These are phyloP conservation scores for Mortierella sp. DNA, from an alignment of 371 early-diverging fungal species.

Conservation along the genomic window DNA sequence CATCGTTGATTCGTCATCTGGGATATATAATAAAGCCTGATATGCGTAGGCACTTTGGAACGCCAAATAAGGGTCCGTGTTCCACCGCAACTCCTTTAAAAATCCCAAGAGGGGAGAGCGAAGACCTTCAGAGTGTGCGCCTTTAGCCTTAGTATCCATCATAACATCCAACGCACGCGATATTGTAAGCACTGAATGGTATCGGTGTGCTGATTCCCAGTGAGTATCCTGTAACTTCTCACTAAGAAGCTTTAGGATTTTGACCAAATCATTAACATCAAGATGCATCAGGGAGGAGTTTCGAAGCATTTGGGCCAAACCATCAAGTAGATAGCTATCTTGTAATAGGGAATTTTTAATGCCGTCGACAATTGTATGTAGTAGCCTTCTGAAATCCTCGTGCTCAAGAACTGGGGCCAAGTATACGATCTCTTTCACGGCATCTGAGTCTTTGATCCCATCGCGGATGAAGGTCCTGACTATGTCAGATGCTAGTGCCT, in stretches of 20 bases:
- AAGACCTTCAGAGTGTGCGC: neutral
- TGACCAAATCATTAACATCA: slow-evolving; percentile 12
- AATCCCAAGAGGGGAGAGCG: neutral
- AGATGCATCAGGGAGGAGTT: neutral
- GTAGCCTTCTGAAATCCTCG: slow-evolving; percentile 7
- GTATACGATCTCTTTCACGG: slow-evolving; percentile 5
- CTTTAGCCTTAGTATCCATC: slow-evolving; percentile 9
- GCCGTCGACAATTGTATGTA: neutral
- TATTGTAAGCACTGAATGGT: neutral
- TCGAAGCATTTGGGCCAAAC: slow-evolving; percentile 3
- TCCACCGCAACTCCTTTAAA: slow-evolving; percentile 1
- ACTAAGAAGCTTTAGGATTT: slow-evolving; percentile 5
- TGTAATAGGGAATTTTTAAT: neutral
- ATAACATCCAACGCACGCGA: slow-evolving; percentile 17
- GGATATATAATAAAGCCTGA: slow-evolving; percentile 11
- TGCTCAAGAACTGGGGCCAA: slow-evolving; percentile 2
- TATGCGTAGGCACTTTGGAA: slow-evolving; percentile 17
- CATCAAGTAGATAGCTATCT: slow-evolving; percentile 10
- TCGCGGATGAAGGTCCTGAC: slow-evolving; percentile 6
- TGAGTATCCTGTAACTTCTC: slow-evolving; percentile 10
- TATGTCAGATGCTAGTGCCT: neutral
- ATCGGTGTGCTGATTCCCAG: neutral
- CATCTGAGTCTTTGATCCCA: neutral
- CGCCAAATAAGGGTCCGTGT: slow-evolving; percentile 7
- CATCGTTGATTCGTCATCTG: slow-evolving; percentile 9